These are phyloP conservation scores for Phanerochaete sordida DNA, from an alignment of 768 basidiomycete species.

Conservation along the genomic window DNA sequence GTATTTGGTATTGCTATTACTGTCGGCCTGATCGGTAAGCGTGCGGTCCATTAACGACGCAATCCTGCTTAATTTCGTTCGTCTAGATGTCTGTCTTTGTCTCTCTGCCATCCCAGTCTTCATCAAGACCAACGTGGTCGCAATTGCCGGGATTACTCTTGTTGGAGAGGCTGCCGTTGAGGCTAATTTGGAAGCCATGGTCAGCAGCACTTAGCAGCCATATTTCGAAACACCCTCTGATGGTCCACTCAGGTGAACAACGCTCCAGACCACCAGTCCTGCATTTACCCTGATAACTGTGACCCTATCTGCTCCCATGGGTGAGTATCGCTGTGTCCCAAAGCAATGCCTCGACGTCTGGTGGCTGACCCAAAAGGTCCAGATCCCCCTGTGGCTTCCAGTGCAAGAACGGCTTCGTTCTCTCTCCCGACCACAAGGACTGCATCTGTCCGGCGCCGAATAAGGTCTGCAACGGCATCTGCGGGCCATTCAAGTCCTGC, in stretches of 20 bases:
- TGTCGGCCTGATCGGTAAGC: conserved; percentile 29
- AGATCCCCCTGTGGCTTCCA: conserved; percentile 40
- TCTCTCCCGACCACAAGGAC: conserved; percentile 27
- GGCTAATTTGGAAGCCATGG: conserved; percentile 32
- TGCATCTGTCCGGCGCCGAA: conserved; percentile 42
- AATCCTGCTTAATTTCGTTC: not conserved
- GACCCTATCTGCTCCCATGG: conserved; percentile 31
- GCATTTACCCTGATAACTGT: conserved; percentile 40
- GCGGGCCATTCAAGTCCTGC: conserved; percentile 23
- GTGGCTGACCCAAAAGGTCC: too few species aligned
- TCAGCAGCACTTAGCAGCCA: conserved; percentile 13
- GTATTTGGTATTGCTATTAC: conserved; percentile 13
- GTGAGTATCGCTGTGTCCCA: not conserved
- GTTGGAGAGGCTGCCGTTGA: conserved; percentile 30
- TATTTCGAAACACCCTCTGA: too few species aligned
- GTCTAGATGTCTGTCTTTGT: conserved; percentile 41
- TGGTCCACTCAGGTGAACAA: conserved; percentile 23
- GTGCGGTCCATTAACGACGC: conserved; percentile 5
- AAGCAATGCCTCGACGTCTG: too few species aligned
- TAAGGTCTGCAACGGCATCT: conserved; percentile 48
- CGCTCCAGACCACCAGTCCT: conserved; percentile 22
- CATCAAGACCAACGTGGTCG: conserved; percentile 27
- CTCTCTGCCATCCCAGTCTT: conserved; percentile 34
- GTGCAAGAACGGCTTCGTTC: conserved; percentile 41
- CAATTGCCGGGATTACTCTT: conserved; percentile 23